A percentile compares a stretch with the other conserved stretches of the same genome.
Conservation (phyloP, 108 stramenopile species). For the Aurantiochytrium sp. region DNA sequence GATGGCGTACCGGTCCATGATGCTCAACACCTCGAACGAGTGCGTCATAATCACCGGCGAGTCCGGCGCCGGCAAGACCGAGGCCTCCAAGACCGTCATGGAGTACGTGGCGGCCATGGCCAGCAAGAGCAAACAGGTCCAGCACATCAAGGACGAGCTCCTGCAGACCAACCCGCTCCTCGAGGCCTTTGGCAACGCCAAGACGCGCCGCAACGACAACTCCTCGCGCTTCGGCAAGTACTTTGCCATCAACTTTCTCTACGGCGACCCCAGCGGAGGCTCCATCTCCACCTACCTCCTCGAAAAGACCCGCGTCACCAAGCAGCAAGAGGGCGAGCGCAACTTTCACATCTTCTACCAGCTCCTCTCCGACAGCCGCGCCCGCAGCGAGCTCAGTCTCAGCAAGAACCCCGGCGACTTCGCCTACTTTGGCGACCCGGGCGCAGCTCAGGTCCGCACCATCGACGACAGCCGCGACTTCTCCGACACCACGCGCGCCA, state of each 20-base stretch:
- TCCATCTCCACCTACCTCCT: constrained; percentile 40
- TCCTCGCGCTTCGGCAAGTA: constrained; percentile 43
- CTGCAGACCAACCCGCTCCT: constrained; percentile 57
- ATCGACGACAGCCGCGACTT: constrained; percentile 39
- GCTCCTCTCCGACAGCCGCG: constrained; percentile 36
- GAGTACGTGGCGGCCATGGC: constrained; percentile 34
- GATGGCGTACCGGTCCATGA: constrained; percentile 39
- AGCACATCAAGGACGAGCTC: not conserved
- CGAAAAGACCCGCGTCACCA: constrained; percentile 43
- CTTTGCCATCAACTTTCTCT: constrained; percentile 37
- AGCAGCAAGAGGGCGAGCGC: constrained; percentile 33
- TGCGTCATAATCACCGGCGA: constrained; percentile 33
- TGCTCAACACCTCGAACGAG: constrained; percentile 23
- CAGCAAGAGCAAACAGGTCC: not conserved
- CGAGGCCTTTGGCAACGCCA: constrained; percentile 99
- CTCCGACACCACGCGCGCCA: not conserved
- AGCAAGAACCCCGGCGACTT: constrained; percentile 38
- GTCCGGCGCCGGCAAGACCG: constrained; percentile 45
- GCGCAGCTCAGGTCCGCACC: not conserved
- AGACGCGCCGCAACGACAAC: constrained; percentile 67
- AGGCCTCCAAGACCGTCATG: constrained; percentile 39
- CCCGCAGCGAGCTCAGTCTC: constrained; percentile 45
- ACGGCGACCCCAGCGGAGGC: constrained; percentile 20
- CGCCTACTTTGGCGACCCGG: constrained; percentile 15
- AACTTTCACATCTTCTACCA: constrained; percentile 54